Conservation (phyloP, 352 stramenopile genomes). For the Stephanocyclus meneghinianus region DNA sequence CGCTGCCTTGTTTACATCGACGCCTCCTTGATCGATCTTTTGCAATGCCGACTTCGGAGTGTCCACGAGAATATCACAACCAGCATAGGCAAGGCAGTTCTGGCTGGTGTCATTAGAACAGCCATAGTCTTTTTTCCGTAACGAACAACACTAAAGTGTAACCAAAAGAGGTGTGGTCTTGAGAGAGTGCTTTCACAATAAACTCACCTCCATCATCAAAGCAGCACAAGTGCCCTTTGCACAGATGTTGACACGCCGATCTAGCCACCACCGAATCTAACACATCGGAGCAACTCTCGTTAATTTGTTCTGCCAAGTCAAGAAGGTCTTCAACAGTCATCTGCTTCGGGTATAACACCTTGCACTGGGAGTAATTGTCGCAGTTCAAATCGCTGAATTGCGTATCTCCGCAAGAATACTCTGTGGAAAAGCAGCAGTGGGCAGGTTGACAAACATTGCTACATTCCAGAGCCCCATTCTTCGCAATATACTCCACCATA, state of each 20-base stretch:
- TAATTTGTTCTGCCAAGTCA: conserved; percentile 32
- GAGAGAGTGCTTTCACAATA: neutral
- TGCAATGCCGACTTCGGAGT: conserved; percentile 7
- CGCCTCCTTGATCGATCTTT: conserved; percentile 6
- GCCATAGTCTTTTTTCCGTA: conserved; percentile 15
- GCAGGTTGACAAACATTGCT: conserved; percentile 50
- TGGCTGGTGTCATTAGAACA: conserved; percentile 27
- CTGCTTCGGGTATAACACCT: conserved; percentile 38
- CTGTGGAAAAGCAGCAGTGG: conserved; percentile 48
- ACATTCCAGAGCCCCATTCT: conserved; percentile 44
- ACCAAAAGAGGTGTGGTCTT: neutral
- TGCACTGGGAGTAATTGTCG: conserved; percentile 33
- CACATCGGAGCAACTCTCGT: conserved; percentile 33
- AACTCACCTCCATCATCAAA: conserved; percentile 35
- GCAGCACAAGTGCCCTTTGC: conserved; percentile 34
- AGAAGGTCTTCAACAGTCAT: conserved; percentile 23
- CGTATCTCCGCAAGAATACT: conserved; percentile 31
- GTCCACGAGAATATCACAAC: conserved; percentile 29
- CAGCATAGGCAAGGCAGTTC: conserved; percentile 41
- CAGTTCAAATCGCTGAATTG: conserved; percentile 44
- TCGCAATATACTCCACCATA: conserved; percentile 38
- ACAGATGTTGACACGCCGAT: conserved; percentile 24
- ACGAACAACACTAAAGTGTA: neutral
- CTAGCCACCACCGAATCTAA: conserved; percentile 10
- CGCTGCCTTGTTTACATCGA: neutral